Percentiles rank a stretch among this genome's conserved stretches.
These are phyloP conservation scores for Tolypocladium guangdongense DNA, from an alignment of 2,329 filamentous ascomycete species.

Conservation along the genomic window DNA sequence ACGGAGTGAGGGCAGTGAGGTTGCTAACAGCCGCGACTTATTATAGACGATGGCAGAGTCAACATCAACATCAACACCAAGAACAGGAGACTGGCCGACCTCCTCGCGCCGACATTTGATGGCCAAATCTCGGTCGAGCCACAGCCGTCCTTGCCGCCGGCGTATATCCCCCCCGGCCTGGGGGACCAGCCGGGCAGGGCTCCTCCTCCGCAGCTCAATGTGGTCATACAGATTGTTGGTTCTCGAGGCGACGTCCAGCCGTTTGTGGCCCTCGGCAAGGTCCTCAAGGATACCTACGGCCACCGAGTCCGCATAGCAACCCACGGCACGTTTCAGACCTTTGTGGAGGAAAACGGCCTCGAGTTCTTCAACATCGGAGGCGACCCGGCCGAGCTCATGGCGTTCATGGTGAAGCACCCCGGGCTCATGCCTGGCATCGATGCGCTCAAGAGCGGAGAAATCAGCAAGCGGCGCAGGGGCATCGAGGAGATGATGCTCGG, in stretches of 20 bases:
- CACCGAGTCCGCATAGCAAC: slow-evolving; percentile 67
- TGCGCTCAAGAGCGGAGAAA: slow-evolving; percentile 63
- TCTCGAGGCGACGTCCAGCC: slow-evolving; percentile 68
- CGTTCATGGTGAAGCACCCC: slow-evolving; percentile 86
- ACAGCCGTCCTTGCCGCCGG: slow-evolving; percentile 43
- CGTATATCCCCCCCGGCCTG: slow-evolving; percentile 63
- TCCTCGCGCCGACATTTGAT: slow-evolving; percentile 54
- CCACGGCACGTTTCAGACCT: slow-evolving; percentile 55
- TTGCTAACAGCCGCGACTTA: slow-evolving; percentile 1
- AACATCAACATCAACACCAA: slow-evolving; percentile 72
- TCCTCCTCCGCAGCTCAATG: slow-evolving; percentile 49
- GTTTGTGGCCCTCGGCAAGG: slow-evolving; percentile 58
- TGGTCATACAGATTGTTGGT: slow-evolving; percentile 67
- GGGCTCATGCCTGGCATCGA: slow-evolving; percentile 77
- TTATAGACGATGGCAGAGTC: slow-evolving; percentile 61
- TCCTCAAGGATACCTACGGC: slow-evolving; percentile 51
- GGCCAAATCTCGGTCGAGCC: slow-evolving; percentile 42
- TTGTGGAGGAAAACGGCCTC: slow-evolving; percentile 58
- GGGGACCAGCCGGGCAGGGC: slow-evolving; percentile 50
- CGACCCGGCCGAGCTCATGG: slow-evolving; percentile 66
- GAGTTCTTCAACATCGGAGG: slow-evolving; percentile 73
- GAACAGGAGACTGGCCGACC: slow-evolving; percentile 50
- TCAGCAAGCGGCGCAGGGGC: slow-evolving; percentile 61
- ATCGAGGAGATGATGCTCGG: slow-evolving; percentile 74
- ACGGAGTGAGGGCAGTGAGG: neutral